phyloP scores from a whole-genome alignment of 2,329 filamentous ascomycete genomes.

The Penicillium digitatum region DNA sequence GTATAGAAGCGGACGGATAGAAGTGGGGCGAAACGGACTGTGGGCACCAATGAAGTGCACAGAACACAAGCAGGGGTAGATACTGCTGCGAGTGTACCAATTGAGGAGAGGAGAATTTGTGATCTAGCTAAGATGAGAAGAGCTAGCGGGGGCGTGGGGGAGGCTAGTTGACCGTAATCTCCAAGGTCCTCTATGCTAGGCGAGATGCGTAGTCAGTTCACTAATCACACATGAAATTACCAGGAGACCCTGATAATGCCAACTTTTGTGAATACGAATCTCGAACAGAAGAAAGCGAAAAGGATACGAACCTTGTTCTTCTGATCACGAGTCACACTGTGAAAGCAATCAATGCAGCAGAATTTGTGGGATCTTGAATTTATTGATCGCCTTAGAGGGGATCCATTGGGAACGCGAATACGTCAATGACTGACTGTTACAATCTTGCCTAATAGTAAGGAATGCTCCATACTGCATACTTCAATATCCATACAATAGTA shows the following conservation, averaged over 20 bases:
- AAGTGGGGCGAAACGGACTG: background rate
- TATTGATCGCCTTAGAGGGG: background rate
- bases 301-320: background rate
- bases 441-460: too few species aligned
- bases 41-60: background rate
- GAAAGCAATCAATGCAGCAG: too few species aligned
- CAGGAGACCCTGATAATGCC: constrained; percentile 15
- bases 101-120: constrained; percentile 8
- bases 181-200: constrained; percentile 22
- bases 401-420: constrained; percentile 28
- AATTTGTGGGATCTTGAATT: constrained; percentile 16
- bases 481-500: background rate
- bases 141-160: constrained; percentile 8
- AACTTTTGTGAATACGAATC: background rate
- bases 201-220: constrained; percentile 11
- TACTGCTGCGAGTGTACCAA: constrained; percentile 2
- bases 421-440: constrained; percentile 17
- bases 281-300: background rate
- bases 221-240: constrained; percentile 9
- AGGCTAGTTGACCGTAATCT: constrained; percentile 15
- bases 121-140: background rate
- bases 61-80: constrained; percentile 9
- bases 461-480: too few species aligned
- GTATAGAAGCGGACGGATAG: background rate
- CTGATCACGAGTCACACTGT: background rate